These are phyloP conservation scores for Nannizzia gypsea DNA, from an alignment of 2,329 filamentous ascomycete species.

Conservation along the genomic window DNA sequence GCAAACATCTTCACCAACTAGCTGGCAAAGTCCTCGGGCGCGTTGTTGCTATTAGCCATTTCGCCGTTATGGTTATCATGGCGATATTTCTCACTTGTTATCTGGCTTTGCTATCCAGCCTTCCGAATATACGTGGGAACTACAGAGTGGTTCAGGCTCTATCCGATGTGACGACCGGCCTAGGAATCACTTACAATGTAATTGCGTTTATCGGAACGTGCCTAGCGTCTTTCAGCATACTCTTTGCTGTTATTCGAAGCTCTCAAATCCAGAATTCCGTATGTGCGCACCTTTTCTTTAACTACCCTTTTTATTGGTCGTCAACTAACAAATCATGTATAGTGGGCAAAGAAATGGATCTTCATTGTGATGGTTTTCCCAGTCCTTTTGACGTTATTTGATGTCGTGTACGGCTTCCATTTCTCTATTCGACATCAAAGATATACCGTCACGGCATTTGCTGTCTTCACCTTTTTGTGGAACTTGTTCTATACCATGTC, in stretches of 20 bases:
- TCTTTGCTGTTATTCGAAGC: neutral
- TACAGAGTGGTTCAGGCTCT: neutral
- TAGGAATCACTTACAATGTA: neutral
- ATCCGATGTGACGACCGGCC: neutral
- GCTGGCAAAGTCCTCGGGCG: conserved; percentile 3
- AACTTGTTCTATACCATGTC: neutral
- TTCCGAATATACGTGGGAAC: neutral
- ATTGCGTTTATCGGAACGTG: neutral
- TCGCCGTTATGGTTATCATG: conserved; percentile 7
- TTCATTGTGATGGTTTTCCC: neutral
- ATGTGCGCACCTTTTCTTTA: neutral
- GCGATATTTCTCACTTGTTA: conserved; percentile 5
- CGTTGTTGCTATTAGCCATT: conserved; percentile 1
- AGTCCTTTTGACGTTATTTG: neutral
- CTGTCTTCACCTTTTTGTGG: neutral
- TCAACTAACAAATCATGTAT: neutral
- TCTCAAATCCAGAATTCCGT: neutral
- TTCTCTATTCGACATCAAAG: neutral
- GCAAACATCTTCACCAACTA: conserved; percentile 8
- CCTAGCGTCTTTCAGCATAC: neutral
- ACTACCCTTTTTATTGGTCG: no score
- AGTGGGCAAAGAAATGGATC: conserved; percentile 4
- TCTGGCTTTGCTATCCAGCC: neutral
- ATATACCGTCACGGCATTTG: neutral
- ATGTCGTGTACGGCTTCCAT: neutral